A percentile compares a stretch with the other conserved stretches of the same genome.
phyloP scores from a whole-genome alignment of 495 filamentous ascomycete genomes.

The Aspergillus diversus region DNA sequence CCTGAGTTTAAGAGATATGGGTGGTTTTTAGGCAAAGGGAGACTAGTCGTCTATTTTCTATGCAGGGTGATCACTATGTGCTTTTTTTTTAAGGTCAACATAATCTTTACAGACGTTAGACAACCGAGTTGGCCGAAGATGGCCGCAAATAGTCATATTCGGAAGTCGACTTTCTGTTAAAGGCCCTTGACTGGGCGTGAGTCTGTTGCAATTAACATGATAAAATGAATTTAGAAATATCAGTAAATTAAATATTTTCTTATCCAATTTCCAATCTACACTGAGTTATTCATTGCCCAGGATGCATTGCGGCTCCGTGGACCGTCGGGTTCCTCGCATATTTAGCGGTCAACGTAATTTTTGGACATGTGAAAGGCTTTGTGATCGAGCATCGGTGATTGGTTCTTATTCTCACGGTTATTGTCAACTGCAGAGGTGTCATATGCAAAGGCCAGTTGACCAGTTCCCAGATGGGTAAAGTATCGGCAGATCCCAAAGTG shows the following conservation, averaged over 20 bases:
- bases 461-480: background rate
- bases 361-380: slow-evolving; percentile 1
- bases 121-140: too few relatives aligned
- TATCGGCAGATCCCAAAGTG: background rate
- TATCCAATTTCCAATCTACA: too few relatives aligned
- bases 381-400: background rate
- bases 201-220: too few relatives aligned
- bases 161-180: too few relatives aligned
- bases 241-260: too few relatives aligned
- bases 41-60: background rate
- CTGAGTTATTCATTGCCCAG: too few relatives aligned
- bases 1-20: slow-evolving; percentile 1
- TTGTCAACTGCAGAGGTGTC: slow-evolving; percentile 1
- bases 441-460: slow-evolving; percentile 2
- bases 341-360: background rate
- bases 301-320: background rate
- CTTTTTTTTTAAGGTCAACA: too few relatives aligned
- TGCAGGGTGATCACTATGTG: background rate
- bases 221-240: too few relatives aligned
- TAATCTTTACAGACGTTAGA: too few relatives aligned
- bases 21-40: background rate
- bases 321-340: background rate
- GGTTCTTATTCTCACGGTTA: background rate
- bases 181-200: too few relatives aligned
- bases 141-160: too few relatives aligned